Evolutionary conservation across 2,329 filamentous ascomycete species (phyloP), one percentile per base, ranked within the genome.

Genomic region (Colletotrichum salicis): DNA sequence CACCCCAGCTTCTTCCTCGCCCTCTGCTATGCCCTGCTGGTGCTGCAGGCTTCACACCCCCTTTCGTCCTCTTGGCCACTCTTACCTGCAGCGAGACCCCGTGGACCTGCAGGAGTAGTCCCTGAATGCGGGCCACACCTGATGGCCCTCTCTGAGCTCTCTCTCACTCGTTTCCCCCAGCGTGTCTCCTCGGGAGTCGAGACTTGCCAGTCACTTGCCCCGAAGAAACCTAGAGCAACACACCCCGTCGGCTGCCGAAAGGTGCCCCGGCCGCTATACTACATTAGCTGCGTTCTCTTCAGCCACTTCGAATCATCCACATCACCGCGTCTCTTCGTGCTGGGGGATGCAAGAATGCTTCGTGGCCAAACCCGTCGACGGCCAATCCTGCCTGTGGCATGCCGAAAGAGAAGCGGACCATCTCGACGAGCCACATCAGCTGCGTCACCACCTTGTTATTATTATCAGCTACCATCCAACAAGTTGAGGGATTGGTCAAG

Each of bases 41-140:
- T 59, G 33, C 59, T 69, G 59, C 60, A 51, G 31, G 55, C 54
- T 59, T 71, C 55, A 64, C 65, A 64, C 45, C 45, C 56, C 61
- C 33, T 56, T 56, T 59, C 27, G 19, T 41, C 45, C n/a, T 51
- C 58, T 35, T 29, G 54, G 58, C 64, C 54, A 59, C 69, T 58
- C 31, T 68, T 59, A 24, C 60, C 29, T 70, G 67, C 48, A 72
- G 56, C 8, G 51, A 65, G 48, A 35, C 55, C 57, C 55, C 60
- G 54, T 65, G 70, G 52, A 60, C 70, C 70, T 72, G 70, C 66
- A 72, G 70, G 51, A 70, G 33, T 45, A 45, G 45, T 71, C 59
- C 52, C 69, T 64, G 65, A n/a, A 55, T 52, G 27, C 27, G 45
- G 31, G 57, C 68, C 63, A 62, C 57, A 56, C 37, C 51, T n/a